A percentile compares a stretch with the other conserved stretches of the same genome.
phyloP scores from a whole-genome alignment of 306 rosid species.

The Mimosa pudica region DNA sequence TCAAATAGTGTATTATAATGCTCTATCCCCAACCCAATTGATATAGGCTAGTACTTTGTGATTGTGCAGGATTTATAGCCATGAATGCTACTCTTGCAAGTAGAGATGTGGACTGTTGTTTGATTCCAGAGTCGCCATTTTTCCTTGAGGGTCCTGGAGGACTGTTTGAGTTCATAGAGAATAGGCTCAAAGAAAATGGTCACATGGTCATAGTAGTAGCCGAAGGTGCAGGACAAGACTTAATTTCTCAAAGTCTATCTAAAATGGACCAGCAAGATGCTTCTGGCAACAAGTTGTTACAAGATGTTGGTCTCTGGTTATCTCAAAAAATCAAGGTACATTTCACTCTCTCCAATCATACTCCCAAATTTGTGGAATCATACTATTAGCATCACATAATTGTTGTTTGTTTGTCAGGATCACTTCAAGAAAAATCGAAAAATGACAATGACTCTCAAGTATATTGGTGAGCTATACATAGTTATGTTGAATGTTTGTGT shows the following conservation, averaged over 20 bases:
- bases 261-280: slow-evolving; percentile 43
- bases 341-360: neutral
- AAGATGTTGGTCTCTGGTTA: slow-evolving; percentile 60
- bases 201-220: slow-evolving; percentile 68
- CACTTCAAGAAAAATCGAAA: slow-evolving; percentile 45
- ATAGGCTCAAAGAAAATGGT: slow-evolving; percentile 51
- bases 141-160: slow-evolving; percentile 61
- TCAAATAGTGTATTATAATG: accelerated
- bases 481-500: neutral
- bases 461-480: slow-evolving; percentile 45
- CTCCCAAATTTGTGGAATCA: neutral
- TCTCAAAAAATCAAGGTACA: slow-evolving; percentile 54
- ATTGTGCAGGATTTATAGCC: slow-evolving; percentile 58
- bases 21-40: too few relatives aligned
- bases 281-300: slow-evolving; percentile 51
- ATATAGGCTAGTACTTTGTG: neutral
- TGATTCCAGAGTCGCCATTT: slow-evolving; percentile 67
- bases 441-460: slow-evolving; percentile 53
- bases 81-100: slow-evolving; percentile 64
- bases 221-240: slow-evolving; percentile 61
- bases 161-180: slow-evolving; percentile 49
- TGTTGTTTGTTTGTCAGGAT: slow-evolving; percentile 36
- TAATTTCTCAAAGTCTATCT: slow-evolving; percentile 39
- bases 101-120: slow-evolving; percentile 65
- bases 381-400: neutral